Evolutionary conservation across 805 yeast species (phyloP).

Genomic region (Candida arabinofermentans): DNA sequence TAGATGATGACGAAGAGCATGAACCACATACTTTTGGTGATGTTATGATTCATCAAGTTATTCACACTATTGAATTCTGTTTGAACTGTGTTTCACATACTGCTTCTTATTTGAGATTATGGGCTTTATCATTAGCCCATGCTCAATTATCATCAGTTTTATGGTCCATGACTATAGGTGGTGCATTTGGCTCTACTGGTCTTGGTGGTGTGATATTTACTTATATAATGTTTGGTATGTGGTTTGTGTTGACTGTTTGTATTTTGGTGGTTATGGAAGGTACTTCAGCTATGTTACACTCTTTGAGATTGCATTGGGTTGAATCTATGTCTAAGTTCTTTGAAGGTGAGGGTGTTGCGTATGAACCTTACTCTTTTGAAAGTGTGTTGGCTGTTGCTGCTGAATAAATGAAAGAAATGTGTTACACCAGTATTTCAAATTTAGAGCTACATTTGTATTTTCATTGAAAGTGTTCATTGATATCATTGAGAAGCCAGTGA

Average conservation of each 20-base stretch:
- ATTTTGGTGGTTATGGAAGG: constrained; percentile 97
- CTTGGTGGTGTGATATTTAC: constrained; percentile 65
- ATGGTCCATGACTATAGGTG: constrained; percentile 92
- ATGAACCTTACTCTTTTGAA: constrained; percentile 79
- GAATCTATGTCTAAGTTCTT: constrained; percentile 98
- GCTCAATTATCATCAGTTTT: constrained; percentile 92
- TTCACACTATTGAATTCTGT: constrained; percentile 96
- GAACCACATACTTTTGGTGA: constrained; percentile 80
- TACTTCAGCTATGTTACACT: constrained; percentile 97
- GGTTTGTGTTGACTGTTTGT: constrained; percentile 90
- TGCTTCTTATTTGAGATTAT: constrained; percentile 90
- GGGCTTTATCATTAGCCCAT: constrained; percentile 98
- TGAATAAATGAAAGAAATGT: neutral
- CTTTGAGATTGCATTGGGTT: constrained; percentile 98
- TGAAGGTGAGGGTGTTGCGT: constrained; percentile 92
- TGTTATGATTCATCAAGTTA: constrained; percentile 93
- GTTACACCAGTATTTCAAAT: too few species aligned
- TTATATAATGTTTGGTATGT: constrained; percentile 82
- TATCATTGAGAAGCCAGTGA: too few species aligned
- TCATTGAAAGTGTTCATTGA: too few species aligned
- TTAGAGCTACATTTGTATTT: too few species aligned
- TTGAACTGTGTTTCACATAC: constrained; percentile 97
- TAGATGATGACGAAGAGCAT: constrained; percentile 50
- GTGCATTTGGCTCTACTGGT: constrained; percentile 68
- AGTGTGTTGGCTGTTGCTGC: constrained; percentile 16